Base-by-base conservation (phyloP, 2,329 filamentous ascomycete species). In the Aspergillus unguis region DNA sequence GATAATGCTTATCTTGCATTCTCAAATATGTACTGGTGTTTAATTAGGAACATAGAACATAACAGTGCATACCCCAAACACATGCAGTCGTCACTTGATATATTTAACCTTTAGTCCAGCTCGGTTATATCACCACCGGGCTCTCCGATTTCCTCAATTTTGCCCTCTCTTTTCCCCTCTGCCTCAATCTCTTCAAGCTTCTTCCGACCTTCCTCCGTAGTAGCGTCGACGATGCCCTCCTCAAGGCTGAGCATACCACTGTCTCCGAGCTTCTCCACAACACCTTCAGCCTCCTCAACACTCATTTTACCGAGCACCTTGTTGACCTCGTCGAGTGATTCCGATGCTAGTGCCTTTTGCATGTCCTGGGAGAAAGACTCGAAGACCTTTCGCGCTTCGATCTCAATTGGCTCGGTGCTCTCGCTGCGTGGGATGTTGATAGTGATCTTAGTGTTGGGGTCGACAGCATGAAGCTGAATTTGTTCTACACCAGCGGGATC, bases 391-490 rank as follows among this genome's bases (percentile, higher is more conserved):
- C 92, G 80, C 0, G 84, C 84, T 55, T 80, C 77, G 57, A 85
- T 78, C 35, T 80, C 77, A 6, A 75, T 75, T 1, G 83, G 80
- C 48, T 92, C 85, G 26, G 84, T 79, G 62, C 85, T 87, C 26
- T 83, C 79, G 36, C 79, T 78, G 0, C 87, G 78, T 9, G 94
- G 92, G 36, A 95, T 86, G 50, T 76, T 83, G 71, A 97, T 96
- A 68, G 89, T 88, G 70, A 99, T 96, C 56, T 88, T 86, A 3
- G 92, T 96, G 44, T 87, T 88, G 0, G 92, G 92, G 70, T 96
- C 91, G 8, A 99, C 92, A 10, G 94, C 92, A 69, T 99, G 94
- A 43, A 99, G 81, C 73, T 99, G 95, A 62, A 99, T 99, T 72
- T 96, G 92, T 76, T 99, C 94, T 7, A 95, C 87, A 23, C 87